Conservation (phyloP, 2,329 filamentous ascomycete genomes). For the Alternaria arborescens region DNA sequence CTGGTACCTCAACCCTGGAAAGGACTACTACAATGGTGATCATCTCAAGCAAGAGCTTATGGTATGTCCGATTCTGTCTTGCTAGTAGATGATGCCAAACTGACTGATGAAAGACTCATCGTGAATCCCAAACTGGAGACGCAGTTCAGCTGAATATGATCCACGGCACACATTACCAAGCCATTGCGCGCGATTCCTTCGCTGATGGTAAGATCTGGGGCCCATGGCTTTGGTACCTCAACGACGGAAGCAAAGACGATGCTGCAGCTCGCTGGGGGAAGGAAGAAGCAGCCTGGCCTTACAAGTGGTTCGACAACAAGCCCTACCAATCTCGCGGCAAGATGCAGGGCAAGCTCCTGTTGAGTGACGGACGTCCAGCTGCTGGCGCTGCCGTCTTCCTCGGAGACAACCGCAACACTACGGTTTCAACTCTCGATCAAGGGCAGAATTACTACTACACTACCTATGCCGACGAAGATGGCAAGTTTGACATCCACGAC, state of each 20-base stretch:
- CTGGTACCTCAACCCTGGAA: constrained; percentile 61
- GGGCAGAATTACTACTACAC: constrained; percentile 62
- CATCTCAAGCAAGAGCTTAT: constrained; percentile 64
- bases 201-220: constrained; percentile 51
- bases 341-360: constrained; percentile 55
- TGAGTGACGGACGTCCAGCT: constrained; percentile 60
- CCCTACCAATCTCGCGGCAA: constrained; percentile 61
- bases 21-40: constrained; percentile 63
- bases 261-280: constrained; percentile 51
- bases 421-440: constrained; percentile 58
- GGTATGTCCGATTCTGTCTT: constrained; percentile 30
- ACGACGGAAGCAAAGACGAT: constrained; percentile 58
- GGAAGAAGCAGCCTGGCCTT: constrained; percentile 59
- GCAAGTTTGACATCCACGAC: constrained; percentile 55
- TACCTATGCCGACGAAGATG: constrained; percentile 54
- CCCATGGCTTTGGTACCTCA: constrained; percentile 55
- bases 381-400: constrained; percentile 60
- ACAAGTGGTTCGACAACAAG: constrained; percentile 58
- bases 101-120: constrained; percentile 51
- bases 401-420: constrained; percentile 58
- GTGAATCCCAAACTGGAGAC: constrained; percentile 61
- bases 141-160: constrained; percentile 64
- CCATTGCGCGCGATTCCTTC: constrained; percentile 41
- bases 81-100: not conserved
- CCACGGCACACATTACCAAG: constrained; percentile 58